Evolutionary conservation across 2,329 filamentous ascomycete genomes (phyloP).

Genomic region (Aspergillus melleus): DNA sequence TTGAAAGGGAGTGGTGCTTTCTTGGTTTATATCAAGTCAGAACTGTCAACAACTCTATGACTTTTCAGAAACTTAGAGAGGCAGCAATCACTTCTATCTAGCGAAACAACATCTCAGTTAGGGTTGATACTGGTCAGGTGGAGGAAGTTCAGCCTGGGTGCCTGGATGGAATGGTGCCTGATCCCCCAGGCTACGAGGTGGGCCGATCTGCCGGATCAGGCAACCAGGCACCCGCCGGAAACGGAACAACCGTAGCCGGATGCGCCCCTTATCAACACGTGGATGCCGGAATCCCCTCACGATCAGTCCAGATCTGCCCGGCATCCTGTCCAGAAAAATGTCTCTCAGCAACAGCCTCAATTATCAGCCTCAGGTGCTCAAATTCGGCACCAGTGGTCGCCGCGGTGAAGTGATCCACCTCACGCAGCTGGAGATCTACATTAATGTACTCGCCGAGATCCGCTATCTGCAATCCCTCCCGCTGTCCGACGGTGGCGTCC

Average conservation of each 20-base stretch:
- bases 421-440: conserved; percentile 37
- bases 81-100: too few relatives aligned
- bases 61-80: too few relatives aligned
- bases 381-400: conserved; percentile 38
- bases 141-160: background rate
- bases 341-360: conserved; percentile 11
- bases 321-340: background rate
- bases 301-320: too few relatives aligned
- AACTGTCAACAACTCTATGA: too few relatives aligned
- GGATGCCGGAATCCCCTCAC: background rate
- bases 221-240: background rate
- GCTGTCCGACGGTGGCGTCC: conserved; percentile 28
- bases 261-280: background rate
- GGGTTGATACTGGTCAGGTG: background rate
- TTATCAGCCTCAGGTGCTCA: conserved; percentile 30
- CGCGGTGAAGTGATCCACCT: conserved; percentile 32
- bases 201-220: background rate
- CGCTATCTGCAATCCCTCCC: conserved; percentile 31
- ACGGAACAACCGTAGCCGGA: background rate
- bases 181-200: background rate
- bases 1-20: too few relatives aligned
- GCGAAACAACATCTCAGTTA: background rate
- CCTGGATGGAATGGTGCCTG: background rate
- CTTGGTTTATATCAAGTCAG: too few relatives aligned
- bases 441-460: conserved; percentile 34